A percentile compares a stretch with the other conserved stretches of the same genome.
phyloP scores from a whole-genome alignment of 768 basidiomycete genomes.

The Sarcomyxa edulis region DNA sequence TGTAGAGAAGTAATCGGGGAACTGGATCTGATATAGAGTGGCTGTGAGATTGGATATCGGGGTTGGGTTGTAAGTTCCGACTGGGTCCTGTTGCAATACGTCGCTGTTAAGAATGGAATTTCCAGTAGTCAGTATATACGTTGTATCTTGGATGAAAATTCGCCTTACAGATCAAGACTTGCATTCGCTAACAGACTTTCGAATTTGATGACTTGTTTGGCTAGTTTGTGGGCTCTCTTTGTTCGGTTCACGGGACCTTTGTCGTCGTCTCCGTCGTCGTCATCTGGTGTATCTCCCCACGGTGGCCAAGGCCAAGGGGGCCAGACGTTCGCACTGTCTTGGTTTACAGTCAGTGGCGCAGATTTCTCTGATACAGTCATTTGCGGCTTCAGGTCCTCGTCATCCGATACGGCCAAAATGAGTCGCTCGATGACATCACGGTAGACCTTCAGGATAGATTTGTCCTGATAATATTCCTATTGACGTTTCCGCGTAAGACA shows the following conservation, averaged over 20 bases:
- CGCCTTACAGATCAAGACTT: conserved; percentile 69
- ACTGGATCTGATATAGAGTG: conserved; percentile 71
- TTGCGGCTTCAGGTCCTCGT: conserved; percentile 33
- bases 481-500: too few species aligned
- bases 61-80: conserved; percentile 85
- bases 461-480: conserved; percentile 88
- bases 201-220: conserved; percentile 68
- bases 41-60: conserved; percentile 63
- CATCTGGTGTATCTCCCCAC: conserved; percentile 66
- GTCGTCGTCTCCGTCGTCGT: conserved; percentile 33
- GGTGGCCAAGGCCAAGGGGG: conserved; percentile 87
- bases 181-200: conserved; percentile 76
- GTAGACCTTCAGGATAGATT: conserved; percentile 65
- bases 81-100: conserved; percentile 71
- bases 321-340: conserved; percentile 49
- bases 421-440: conserved; percentile 61
- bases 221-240: conserved; percentile 54
- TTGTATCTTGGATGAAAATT: background rate
- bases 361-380: conserved; percentile 9
- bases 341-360: conserved; percentile 18
- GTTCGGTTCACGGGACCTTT: conserved; percentile 47
- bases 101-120: conserved; percentile 43
- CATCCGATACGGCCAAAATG: conserved; percentile 51
- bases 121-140: conserved; percentile 1
- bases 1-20: conserved; percentile 80